These are phyloP conservation scores for Penstemon davidsonii DNA, from an alignment of 257 asterid species.

Conservation along the genomic window DNA sequence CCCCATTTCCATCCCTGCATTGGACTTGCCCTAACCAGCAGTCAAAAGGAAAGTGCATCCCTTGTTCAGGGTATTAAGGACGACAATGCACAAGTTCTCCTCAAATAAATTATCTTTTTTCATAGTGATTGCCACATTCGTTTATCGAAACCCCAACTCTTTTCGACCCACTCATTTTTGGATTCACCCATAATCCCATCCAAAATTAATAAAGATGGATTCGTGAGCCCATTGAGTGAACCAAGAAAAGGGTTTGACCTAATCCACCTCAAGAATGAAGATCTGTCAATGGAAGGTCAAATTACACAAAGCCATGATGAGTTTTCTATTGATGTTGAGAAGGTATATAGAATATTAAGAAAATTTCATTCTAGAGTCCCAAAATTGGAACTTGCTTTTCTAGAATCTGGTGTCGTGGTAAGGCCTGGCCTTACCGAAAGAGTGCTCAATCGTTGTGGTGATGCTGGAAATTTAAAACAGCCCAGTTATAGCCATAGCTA, in stretches of 20 bases:
- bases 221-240: constrained; percentile 19
- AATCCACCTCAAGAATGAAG: constrained; percentile 46
- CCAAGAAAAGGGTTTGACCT: constrained; percentile 42
- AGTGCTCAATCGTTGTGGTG: constrained; percentile 87
- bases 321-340: constrained; percentile 77
- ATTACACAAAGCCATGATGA: constrained; percentile 48
- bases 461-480: constrained; percentile 86
- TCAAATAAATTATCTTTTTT: constrained; percentile 29
- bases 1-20: too few relatives aligned
- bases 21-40: too few relatives aligned
- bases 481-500: constrained; percentile 72
- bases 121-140: constrained; percentile 27
- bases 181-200: constrained; percentile 35
- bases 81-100: constrained; percentile 34
- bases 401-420: constrained; percentile 63
- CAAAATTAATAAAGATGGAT: constrained; percentile 21
- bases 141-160: constrained; percentile 28
- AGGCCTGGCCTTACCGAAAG: constrained; percentile 83
- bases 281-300: constrained; percentile 29
- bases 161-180: constrained; percentile 42
- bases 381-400: constrained; percentile 83
- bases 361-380: constrained; percentile 79
- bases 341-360: constrained; percentile 59
- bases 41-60: too few relatives aligned
- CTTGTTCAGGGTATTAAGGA: too few relatives aligned